Conservation (phyloP, 257 asterid genomes). For the Solanum dulcamara region DNA sequence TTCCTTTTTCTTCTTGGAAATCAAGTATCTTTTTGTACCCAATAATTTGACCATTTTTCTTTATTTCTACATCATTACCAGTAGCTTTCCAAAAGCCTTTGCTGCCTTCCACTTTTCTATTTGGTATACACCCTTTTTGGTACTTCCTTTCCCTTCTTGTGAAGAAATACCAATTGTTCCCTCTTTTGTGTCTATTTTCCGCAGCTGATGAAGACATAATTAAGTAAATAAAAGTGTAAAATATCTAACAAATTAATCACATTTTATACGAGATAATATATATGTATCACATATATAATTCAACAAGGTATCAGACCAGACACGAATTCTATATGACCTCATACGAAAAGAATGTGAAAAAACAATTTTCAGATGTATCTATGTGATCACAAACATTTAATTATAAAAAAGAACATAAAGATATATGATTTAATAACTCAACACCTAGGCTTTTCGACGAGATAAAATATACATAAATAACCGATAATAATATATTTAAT, state of each 20-base stretch:
- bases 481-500: background rate
- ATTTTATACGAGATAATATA: background rate
- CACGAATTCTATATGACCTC: background rate
- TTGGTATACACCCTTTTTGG: conserved; percentile 1
- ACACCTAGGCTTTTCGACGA: background rate
- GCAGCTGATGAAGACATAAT: background rate
- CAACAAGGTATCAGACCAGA: no score
- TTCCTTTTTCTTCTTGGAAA: background rate
- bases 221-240: background rate
- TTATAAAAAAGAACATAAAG: no score
- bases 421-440: background rate
- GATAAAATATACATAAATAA: background rate
- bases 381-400: no score
- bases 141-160: background rate
- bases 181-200: background rate
- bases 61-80: background rate
- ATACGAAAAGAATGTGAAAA: background rate
- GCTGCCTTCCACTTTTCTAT: background rate
- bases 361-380: accelerated
- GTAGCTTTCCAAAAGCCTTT: conserved; percentile 15
- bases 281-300: background rate
- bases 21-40: conserved; percentile 3
- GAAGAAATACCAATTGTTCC: conserved; percentile 5
- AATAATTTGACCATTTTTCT: background rate
- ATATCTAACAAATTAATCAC: accelerated